Base-by-base conservation (phyloP, 1,284 basidiomycete genomes). In the Vanrija pseudolonga region DNA sequence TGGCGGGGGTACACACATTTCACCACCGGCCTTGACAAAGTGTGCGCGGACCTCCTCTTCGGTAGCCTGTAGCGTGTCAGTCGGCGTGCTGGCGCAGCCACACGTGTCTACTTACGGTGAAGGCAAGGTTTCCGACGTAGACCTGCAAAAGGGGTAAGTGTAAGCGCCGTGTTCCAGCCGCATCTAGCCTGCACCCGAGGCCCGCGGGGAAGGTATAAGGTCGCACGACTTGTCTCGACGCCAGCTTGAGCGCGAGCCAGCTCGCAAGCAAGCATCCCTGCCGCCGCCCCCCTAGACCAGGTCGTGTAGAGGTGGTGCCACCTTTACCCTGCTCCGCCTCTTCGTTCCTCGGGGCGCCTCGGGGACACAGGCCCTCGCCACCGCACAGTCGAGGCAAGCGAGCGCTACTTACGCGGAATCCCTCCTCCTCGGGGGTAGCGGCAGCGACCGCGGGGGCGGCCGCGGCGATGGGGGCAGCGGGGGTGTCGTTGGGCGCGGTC, bases 51-150 rank as follows among this genome's bases (percentile, higher is more conserved):
- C 62, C 47, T 71, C 55, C 47, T 70, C 72, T 65, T 77, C 72
- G 48, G 69, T 74, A 18, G 68, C 62, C 62, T 72, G 47, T 44
- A 18, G 24, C 19, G 22, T 18, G 46, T 18, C 48, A 45, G 39
- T 28, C 32, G 32, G 32, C 32, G 48, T 47, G 37, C 17, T 14
- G 45, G 18, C 32, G 17, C 17, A 18, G 32, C 40, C 23, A 18
- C 23, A 22, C 42, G 22, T 24, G 17, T 23, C 43, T 4, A 55
- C 66, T 45, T 48, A 67, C 68, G 26, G 62, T 55, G 64, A 63
- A 76, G 32, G 74, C 50, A 47, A 77, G 67, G 65, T 77, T 77
- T 32, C 74, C 75, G 47, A 77, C 60, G 64, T 74, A 72, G 55
- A 77, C 71, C 75, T 77, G 48, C 24, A 28, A 12, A 8, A 44